Conservation (phyloP, 2,329 filamentous ascomycete species). For the Fusarium gaditjirri region DNA sequence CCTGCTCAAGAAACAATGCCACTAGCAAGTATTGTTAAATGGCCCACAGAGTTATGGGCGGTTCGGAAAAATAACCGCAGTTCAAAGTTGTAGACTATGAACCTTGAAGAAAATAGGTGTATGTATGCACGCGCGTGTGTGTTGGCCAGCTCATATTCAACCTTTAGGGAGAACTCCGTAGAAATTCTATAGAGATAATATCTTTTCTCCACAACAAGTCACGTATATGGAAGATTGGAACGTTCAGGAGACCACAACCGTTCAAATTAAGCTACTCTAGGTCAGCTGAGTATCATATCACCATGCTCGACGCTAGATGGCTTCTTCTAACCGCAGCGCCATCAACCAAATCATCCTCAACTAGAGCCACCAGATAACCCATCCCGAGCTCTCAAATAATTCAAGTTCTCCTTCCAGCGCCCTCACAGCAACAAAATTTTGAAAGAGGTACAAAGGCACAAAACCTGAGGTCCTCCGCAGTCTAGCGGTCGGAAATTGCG, state of each 20-base stretch:
- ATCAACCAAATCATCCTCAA: constrained; percentile 25
- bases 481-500: constrained; percentile 44
- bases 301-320: constrained; percentile 23
- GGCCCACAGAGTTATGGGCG: neutral
- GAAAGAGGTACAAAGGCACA: constrained; percentile 17
- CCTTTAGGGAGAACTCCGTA: neutral
- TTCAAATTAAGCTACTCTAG: constrained; percentile 39
- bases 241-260: constrained; percentile 29
- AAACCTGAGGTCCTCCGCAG: constrained; percentile 28
- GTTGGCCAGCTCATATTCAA: neutral
- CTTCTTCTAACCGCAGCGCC: constrained; percentile 9
- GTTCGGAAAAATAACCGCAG: neutral
- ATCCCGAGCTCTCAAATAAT: neutral
- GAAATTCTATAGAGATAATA: neutral
- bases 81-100: neutral
- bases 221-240: neutral
- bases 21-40: neutral
- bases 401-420: neutral
- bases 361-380: constrained; percentile 17
- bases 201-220: neutral
- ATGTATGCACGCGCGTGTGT: no score
- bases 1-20: neutral
- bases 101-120: neutral
- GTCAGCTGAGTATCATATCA: constrained; percentile 25
- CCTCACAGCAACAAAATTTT: constrained; percentile 2